Conservation (phyloP, 306 rosid genomes). For the Senna tora region DNA sequence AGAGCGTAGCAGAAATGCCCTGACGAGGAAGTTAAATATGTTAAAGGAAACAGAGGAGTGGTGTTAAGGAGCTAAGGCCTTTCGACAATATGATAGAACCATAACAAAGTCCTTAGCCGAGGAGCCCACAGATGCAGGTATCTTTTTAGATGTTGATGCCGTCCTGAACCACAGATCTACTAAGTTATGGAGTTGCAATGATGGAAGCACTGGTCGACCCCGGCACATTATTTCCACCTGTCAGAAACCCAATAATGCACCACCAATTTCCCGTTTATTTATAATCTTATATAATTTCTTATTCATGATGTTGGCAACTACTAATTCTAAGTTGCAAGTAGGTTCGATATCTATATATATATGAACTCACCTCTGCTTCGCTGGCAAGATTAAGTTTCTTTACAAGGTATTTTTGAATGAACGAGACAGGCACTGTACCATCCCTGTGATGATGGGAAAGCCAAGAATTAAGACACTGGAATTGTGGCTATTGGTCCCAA, state of each 20-base stretch:
- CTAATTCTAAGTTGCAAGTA: slow-evolving; percentile 21
- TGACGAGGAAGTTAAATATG: slow-evolving; percentile 30
- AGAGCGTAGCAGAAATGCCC: slow-evolving; percentile 30
- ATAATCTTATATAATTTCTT: background rate
- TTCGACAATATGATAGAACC: slow-evolving; percentile 85
- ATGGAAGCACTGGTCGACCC: slow-evolving; percentile 78
- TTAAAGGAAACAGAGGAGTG: slow-evolving; percentile 14
- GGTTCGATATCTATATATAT: slow-evolving; percentile 2
- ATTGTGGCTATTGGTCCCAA: background rate
- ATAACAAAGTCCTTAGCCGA: slow-evolving; percentile 97
- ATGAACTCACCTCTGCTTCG: slow-evolving; percentile 77
- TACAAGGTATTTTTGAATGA: slow-evolving; percentile 83
- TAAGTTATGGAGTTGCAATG: slow-evolving; percentile 66
- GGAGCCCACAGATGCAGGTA: slow-evolving; percentile 82
- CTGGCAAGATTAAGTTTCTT: slow-evolving; percentile 84
- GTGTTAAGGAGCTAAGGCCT: slow-evolving; percentile 45
- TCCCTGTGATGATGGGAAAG: slow-evolving; percentile 59
- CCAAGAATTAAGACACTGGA: slow-evolving; percentile 30
- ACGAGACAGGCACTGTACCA: slow-evolving; percentile 85
- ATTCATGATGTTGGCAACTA: background rate
- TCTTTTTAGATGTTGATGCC: slow-evolving; percentile 66
- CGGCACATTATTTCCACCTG: slow-evolving; percentile 91
- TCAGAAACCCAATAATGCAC: background rate
- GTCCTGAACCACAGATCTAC: slow-evolving; percentile 90
- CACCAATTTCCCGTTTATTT: background rate